These are phyloP conservation scores for Knoxdaviesia proteae DNA, from an alignment of 2,329 filamentous ascomycete genomes.

Conservation along the genomic window DNA sequence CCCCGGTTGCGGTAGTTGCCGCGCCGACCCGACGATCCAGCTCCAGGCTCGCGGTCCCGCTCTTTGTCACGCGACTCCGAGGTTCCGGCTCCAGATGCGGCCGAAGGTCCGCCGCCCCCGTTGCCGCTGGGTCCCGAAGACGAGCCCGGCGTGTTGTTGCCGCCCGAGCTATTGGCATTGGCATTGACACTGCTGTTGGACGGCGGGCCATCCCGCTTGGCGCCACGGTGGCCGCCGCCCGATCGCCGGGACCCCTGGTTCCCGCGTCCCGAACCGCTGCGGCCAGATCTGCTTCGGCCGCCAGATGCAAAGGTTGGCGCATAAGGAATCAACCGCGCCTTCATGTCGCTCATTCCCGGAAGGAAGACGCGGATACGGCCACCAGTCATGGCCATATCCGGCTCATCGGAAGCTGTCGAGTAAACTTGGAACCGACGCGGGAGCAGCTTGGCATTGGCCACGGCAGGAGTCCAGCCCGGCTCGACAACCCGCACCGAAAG, in stretches of 20 bases:
- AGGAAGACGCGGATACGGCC: slow-evolving; percentile 19
- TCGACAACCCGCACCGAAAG: slow-evolving; percentile 43
- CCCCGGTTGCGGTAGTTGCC: no score
- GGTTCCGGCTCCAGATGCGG: no score
- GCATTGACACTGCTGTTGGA: slow-evolving; percentile 3
- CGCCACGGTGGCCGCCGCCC: slow-evolving; percentile 11
- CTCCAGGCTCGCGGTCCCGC: no score
- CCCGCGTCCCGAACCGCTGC: slow-evolving; percentile 10
- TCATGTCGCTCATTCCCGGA: slow-evolving; percentile 16
- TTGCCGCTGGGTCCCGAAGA: slow-evolving; percentile 5
- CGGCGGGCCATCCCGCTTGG: slow-evolving; percentile 13
- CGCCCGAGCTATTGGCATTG: slow-evolving; percentile 8
- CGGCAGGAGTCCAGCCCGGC: slow-evolving; percentile 39
- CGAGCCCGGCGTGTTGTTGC: slow-evolving; percentile 5
- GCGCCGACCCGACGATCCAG: no score
- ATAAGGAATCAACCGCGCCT: slow-evolving; percentile 16
- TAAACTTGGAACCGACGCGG: slow-evolving; percentile 27
- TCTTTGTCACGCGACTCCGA: no score
- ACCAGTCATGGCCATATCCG: slow-evolving; percentile 13
- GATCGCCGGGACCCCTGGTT: slow-evolving; percentile 9
- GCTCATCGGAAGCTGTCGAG: slow-evolving; percentile 13
- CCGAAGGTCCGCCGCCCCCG: no score
- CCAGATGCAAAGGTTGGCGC: slow-evolving; percentile 14
- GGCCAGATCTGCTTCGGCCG: slow-evolving; percentile 9
- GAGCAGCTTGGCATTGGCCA: slow-evolving; percentile 30